Percentiles rank a stretch among this genome's conserved stretches.
Evolutionary conservation across 2,329 filamentous ascomycete genomes (phyloP).

Genomic region (Shiraia sp.): DNA sequence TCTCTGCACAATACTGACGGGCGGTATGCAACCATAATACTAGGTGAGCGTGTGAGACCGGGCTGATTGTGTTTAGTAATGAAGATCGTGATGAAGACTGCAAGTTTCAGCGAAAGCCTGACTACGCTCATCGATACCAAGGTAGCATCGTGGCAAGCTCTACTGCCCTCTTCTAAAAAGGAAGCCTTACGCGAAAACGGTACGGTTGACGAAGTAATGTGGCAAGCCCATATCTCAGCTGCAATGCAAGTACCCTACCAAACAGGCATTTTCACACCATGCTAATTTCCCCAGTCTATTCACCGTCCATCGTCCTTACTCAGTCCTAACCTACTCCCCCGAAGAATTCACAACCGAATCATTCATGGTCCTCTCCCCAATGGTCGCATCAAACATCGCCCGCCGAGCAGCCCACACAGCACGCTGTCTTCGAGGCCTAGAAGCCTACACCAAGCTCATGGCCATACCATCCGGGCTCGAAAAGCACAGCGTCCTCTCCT

Average conservation of each 20-base stretch:
- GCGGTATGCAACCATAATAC: conserved; percentile 46
- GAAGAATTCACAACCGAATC: conserved; percentile 50
- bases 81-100: conserved; percentile 34
- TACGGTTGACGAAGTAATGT: conserved; percentile 81
- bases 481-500: conserved; percentile 60
- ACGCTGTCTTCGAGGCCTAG: conserved; percentile 76
- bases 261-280: not conserved
- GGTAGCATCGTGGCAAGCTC: conserved; percentile 73
- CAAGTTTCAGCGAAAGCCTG: conserved; percentile 50
- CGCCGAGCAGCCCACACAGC: conserved; percentile 65
- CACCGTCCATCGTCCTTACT: conserved; percentile 46
- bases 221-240: conserved; percentile 80
- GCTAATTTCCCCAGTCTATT: conserved; percentile 20
- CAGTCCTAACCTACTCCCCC: conserved; percentile 33
- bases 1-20: conserved; percentile 70
- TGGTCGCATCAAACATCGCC: conserved; percentile 51
- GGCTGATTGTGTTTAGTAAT: conserved; percentile 49
- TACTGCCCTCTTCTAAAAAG: conserved; percentile 72
- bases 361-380: conserved; percentile 60
- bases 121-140: conserved; percentile 69
- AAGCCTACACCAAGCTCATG: conserved; percentile 73
- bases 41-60: too few relatives aligned
- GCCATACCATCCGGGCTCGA: conserved; percentile 72
- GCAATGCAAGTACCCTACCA: conserved; percentile 38
- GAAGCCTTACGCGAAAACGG: conserved; percentile 70